Percentiles rank a stretch among this genome's conserved stretches.
Evolutionary conservation across 441 rosid species (phyloP).

Genomic region (Gossypium aridum): DNA sequence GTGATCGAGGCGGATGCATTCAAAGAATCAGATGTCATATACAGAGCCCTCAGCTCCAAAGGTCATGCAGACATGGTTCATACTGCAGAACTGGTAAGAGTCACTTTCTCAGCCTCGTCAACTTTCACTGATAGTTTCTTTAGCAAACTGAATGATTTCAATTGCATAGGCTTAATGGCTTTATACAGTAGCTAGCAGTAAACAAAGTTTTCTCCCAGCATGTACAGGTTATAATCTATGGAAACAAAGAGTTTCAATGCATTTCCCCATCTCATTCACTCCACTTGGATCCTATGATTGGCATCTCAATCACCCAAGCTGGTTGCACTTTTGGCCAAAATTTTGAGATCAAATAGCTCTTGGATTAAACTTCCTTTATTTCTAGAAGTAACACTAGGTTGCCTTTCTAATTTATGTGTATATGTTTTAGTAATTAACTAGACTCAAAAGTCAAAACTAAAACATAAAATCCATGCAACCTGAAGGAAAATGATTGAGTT

Average conservation of each 20-base stretch:
- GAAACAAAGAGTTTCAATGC: neutral
- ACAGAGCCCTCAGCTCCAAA: slow-evolving; percentile 87
- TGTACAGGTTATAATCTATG: neutral
- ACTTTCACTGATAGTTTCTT: too few species aligned
- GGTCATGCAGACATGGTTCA: slow-evolving; percentile 90
- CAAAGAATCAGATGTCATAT: slow-evolving; percentile 91
- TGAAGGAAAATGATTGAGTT: neutral
- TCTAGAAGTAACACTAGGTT: neutral
- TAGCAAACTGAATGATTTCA: neutral
- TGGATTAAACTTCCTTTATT: neutral
- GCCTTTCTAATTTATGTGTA: neutral
- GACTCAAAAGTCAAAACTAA: neutral
- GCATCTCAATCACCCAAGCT: neutral
- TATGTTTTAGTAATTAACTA: neutral
- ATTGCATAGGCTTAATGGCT: neutral
- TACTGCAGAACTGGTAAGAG: slow-evolving; percentile 90
- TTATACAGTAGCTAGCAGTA: neutral
- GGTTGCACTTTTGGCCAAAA: neutral
- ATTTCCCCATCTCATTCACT: neutral
- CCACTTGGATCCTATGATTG: neutral
- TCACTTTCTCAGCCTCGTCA: too few species aligned
- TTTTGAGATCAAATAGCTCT: neutral
- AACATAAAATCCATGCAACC: neutral
- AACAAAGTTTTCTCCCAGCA: neutral
- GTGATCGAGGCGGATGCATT: slow-evolving; percentile 96